Evolutionary conservation across 108 stramenopile species (phyloP), one percentile per base, ranked within the genome.

Genomic region (Aureococcus anophagefferens): DNA sequence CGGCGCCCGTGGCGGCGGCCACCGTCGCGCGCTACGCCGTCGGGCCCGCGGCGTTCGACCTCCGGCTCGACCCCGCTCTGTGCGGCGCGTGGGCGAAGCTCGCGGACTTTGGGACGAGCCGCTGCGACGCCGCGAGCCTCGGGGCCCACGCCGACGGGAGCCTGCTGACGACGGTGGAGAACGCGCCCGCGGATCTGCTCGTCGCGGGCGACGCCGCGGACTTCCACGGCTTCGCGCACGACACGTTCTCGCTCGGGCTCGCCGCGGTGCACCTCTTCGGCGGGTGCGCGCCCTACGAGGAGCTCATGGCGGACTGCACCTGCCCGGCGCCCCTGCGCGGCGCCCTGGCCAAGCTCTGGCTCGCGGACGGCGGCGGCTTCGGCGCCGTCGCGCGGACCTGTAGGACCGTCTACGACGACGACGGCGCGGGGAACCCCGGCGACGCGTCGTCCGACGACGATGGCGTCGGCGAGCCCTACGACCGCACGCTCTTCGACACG

Each of bases 81-180:
- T 77, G 74, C 14, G 69, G 72, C 11, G 89, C 86, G 30, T 76
- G 94, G 74, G 94, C 91, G 30, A 99, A 87, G 83, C 84, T 99
- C 16, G 96, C 96, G 34, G 98, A 99, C 77, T 99, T 93, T 78
- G 98, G 98, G 0, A 99, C 98, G 17, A 86, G 95, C 0, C 88
- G 93, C 63, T 73, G 94, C 62, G 72, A 89, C 66, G 71, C 81
- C n/a, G 90, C 84, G 21, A 75, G 89, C 15, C 81, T 89, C 59
- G 94, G 93, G 5, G 79, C 84, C 59, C 85, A 89, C 3, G 89
- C 96, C n/a, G 89, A 81, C 25, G 79, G 92, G 51, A 91, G 83
- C 0, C 95, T 97, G 40, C 94, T 98, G 68, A 95, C 98, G 35
- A 99, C 98, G 4, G 73, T 98, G 4, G 98, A 99, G 75, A 99